Evolutionary conservation across 805 yeast genomes (phyloP), one percentile per base, ranked within the genome.

Genomic region (Starmerella potacharoeniae): DNA sequence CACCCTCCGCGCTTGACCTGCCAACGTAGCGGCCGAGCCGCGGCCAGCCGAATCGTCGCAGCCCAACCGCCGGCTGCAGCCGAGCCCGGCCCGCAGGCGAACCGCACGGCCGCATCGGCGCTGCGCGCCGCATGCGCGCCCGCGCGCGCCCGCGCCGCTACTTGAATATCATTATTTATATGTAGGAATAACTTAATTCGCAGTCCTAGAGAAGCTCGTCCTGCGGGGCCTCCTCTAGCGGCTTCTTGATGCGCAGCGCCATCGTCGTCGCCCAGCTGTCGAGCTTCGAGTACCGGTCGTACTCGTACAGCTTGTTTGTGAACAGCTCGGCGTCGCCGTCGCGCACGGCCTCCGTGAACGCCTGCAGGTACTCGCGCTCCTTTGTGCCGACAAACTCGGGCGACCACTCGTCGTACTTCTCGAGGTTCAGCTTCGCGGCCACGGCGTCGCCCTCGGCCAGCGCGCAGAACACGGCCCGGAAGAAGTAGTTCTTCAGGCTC

Each of bases 201-300:
- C 6, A 22, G 5, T 9, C 29, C 34, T 45, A 61, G 28, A 62
- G 54, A 10, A 62, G 55, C 64, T 86, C 90, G 51, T 84, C 93
- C 55, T 84, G 95, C 49, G 81, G 84, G 53, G 79, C 82, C 39
- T 81, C 79, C 49, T 87, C 82, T 31, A 44, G 30, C 4, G 77
- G 71, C 60, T 78, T 83, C 72, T 93, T 93, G 64, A 93, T 82
- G 70, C 84, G 84, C 63, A 91, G 76, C 61, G 93, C 76, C 51
- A 93, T 73, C 33, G 85, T 81, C 11, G 96, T 86, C 73, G 86
- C 88, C 84, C 95, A 84, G 65, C 84, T 86, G 68, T 93, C 98
- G 54, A 93, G 78, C 69, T 88, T 88, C 60, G 82, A 75, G 69
- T 85, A 89, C 68, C 86, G 95, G 68, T 93, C 97, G 65, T 73